These are phyloP conservation scores for Zygotorulaspora sp. DNA, from an alignment of 805 yeast species.

Conservation along the genomic window DNA sequence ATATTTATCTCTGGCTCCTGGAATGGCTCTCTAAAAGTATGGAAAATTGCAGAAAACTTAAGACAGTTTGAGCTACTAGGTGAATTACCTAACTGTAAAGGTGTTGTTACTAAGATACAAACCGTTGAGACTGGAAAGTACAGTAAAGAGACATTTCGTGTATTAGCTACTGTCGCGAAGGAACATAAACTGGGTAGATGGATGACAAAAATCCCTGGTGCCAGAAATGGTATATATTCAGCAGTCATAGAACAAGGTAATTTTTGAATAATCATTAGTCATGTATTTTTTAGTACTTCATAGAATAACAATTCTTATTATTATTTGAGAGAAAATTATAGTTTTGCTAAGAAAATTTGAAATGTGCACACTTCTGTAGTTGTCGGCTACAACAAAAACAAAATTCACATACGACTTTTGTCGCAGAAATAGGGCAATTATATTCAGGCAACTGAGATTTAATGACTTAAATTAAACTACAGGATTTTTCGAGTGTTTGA, in stretches of 20 bases:
- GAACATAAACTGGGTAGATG: conserved; percentile 90
- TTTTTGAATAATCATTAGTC: conserved; percentile 13
- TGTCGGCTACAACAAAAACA: too few relatives aligned
- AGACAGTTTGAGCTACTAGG: conserved; percentile 58
- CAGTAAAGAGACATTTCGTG: conserved; percentile 47
- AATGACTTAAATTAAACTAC: too few relatives aligned
- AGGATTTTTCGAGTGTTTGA: too few relatives aligned
- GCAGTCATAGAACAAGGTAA: conserved; percentile 43
- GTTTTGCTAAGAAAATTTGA: too few relatives aligned
- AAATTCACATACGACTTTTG: too few relatives aligned
- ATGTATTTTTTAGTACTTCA: conserved; percentile 2
- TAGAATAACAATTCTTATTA: conserved; percentile 5
- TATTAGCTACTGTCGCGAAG: conserved; percentile 68
- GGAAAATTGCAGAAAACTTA: conserved; percentile 67
- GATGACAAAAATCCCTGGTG: conserved; percentile 57
- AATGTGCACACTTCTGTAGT: too few relatives aligned
- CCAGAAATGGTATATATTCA: conserved; percentile 68
- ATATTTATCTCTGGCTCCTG: conserved; percentile 85
- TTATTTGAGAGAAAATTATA: neutral
- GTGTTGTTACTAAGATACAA: conserved; percentile 64
- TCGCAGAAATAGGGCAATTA: too few relatives aligned
- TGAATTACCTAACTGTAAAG: conserved; percentile 54
- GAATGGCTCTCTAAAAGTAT: conserved; percentile 70
- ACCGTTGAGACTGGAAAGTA: conserved; percentile 50
- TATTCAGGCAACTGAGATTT: too few relatives aligned